Evolutionary conservation across 345 rosid species (phyloP).

Genomic region (Brassica cretica): DNA sequence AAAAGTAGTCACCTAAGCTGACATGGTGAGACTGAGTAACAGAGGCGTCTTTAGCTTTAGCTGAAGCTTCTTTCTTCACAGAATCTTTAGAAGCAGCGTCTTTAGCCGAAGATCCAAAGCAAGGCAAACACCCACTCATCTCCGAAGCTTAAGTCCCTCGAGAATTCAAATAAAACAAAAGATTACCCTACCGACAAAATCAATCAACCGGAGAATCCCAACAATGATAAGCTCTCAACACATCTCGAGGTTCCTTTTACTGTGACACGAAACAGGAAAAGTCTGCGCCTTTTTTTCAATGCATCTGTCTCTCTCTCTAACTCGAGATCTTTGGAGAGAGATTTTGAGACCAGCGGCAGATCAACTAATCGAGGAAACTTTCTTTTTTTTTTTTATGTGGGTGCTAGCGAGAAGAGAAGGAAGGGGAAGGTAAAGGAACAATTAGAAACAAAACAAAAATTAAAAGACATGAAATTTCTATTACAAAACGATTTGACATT

Average conservation of each 20-base stretch:
- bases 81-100: conserved; percentile 64
- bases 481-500: conserved; percentile 26
- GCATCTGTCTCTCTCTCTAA: conserved; percentile 40
- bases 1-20: conserved; percentile 61
- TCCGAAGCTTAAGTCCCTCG: conserved; percentile 42
- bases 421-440: conserved; percentile 45
- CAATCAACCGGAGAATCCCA: conserved; percentile 43
- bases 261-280: conserved; percentile 26
- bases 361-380: conserved; percentile 74
- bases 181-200: conserved; percentile 44
- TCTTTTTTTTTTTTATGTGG: conserved; percentile 28
- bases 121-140: conserved; percentile 98
- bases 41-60: conserved; percentile 79
- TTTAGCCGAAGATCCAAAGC: conserved; percentile 92
- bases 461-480: conserved; percentile 14
- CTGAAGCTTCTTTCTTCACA: conserved; percentile 65
- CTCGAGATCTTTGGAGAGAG: conserved; percentile 57
- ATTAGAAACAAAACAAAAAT: background rate
- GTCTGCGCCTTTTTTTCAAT: conserved; percentile 34
- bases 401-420: conserved; percentile 45
- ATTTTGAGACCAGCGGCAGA: conserved; percentile 69
- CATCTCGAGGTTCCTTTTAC: conserved; percentile 29
- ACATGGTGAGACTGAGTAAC: conserved; percentile 71
- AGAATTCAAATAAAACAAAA: conserved; percentile 36
- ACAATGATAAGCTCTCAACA: conserved; percentile 33